Evolutionary conservation across 164 flowering plant genomes (phyloP).

Genomic region (Annona squamosa): DNA sequence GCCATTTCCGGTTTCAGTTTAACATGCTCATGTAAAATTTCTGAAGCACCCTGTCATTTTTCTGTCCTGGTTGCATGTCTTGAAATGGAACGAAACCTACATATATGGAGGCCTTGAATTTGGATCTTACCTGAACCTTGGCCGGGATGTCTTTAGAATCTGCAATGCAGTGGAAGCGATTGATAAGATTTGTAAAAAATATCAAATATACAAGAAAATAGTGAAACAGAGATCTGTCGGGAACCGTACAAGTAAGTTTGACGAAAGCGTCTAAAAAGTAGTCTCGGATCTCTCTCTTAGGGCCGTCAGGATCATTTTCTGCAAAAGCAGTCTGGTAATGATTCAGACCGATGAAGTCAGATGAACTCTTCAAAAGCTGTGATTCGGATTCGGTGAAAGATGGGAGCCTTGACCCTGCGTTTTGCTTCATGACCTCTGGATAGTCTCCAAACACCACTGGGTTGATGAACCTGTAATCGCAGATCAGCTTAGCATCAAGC

Average conservation of each 20-base stretch:
- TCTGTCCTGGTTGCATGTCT: no score
- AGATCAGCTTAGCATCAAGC: background rate
- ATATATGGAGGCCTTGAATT: background rate
- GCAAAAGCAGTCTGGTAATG: slow-evolving; percentile 18
- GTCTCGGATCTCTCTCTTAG: slow-evolving; percentile 2
- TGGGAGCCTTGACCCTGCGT: slow-evolving; percentile 46
- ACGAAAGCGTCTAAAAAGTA: slow-evolving; percentile 14
- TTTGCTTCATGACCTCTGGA: slow-evolving; percentile 45
- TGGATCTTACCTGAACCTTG: background rate
- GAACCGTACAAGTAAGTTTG: slow-evolving; percentile 2
- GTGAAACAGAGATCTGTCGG: background rate
- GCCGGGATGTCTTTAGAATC: background rate
- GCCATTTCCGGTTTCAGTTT: no score
- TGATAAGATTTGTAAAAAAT: background rate
- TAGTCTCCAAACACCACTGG: slow-evolving; percentile 63
- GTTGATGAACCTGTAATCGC: slow-evolving; percentile 7
- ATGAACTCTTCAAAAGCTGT: slow-evolving; percentile 23
- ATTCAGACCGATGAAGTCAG: slow-evolving; percentile 29
- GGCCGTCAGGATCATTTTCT: slow-evolving; percentile 8
- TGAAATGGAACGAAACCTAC: background rate
- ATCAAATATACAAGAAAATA: no score
- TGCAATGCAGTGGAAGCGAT: slow-evolving; percentile 1
- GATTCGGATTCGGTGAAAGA: slow-evolving; percentile 31
- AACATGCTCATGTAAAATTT: no score
- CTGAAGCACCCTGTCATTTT: background rate